Base-by-base conservation (phyloP, 2,329 filamentous ascomycete species). In the Knufia fluminis region DNA sequence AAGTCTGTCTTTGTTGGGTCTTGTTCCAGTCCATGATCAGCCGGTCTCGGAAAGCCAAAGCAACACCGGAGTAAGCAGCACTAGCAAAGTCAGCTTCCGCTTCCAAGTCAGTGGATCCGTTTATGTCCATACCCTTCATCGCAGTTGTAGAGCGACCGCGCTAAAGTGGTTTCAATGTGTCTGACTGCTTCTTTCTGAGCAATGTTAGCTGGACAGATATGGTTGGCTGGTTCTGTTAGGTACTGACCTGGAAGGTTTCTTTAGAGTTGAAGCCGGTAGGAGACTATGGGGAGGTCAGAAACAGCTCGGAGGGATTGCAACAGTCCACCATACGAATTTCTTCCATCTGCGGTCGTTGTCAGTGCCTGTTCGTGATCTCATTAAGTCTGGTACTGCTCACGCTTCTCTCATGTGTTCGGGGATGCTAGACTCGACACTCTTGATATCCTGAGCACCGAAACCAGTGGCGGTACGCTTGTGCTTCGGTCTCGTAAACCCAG, bases 381-480 rank as follows among this genome's bases (percentile, higher is more conserved):
- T 17, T 3, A 24, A 9, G 10, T 4, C 14, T 77, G 70, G 63
- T 77, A 73, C 32, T 17, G 77, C 80, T 85, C 77, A 94, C 65
- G 87, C 86, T 61, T 80, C 86, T 56, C 90, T 82, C 73, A 94
- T 83, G 28, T 83, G 81, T 67, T 96, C 90, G 41, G 91, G 91
- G 63, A 97, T 94, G 53, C 71, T 81, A 73, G 89, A 88, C 72
- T 97, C 90, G 43, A 97, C 87, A 61, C 71, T 84, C 74, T 95
- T 96, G 74, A 96, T 96, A 65, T 98, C 92, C 31, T 79, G 75
- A 23, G 89, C 78, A 28, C 89, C 90, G 64, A 97, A 92, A 7
- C 92, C 92, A 8, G 92, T 98, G 58, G 86, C 86, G n/a, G 91
- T 97, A 59, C 92, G 81, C 76, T 88, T 96, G 73, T 98, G 92